A percentile compares a stretch with the other conserved stretches of the same genome.
phyloP scores from a whole-genome alignment of 164 flowering plant species.

The Sedum album region DNA sequence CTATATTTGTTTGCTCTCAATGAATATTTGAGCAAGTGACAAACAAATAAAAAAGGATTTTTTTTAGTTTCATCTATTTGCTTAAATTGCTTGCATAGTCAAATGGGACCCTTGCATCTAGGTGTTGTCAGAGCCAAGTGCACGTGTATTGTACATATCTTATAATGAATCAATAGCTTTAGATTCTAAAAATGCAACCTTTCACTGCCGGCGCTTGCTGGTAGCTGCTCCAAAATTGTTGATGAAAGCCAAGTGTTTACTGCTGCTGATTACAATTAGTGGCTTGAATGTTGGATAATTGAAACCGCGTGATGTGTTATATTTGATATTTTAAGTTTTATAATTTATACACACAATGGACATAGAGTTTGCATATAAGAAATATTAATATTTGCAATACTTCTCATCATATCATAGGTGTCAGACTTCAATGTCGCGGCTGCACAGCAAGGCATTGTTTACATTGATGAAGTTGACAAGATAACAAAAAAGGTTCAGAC shows the following conservation, averaged over 20 bases:
- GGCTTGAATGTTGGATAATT: not conserved
- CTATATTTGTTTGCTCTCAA: constrained; percentile 1
- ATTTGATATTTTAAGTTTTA: not conserved
- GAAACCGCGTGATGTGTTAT: not conserved
- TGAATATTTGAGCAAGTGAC: not conserved
- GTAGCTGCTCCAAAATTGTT: not conserved
- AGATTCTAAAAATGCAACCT: not conserved
- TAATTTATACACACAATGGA: not conserved
- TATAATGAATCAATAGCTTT: not conserved
- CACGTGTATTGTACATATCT: too few species aligned
- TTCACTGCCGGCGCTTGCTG: too few species aligned
- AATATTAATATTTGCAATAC: not conserved
- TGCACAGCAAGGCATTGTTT: constrained; percentile 96
- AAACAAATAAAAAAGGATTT: not conserved
- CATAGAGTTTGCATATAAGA: not conserved
- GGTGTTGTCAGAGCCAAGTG: not conserved
- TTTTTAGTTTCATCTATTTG: not conserved
- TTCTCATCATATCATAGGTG: constrained; percentile 33
- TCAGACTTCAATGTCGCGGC: constrained; percentile 90
- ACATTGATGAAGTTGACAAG: constrained; percentile 98
- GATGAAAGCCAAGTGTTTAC: not conserved
- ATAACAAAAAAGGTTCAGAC: constrained; percentile 70
- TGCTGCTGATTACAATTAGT: not conserved
- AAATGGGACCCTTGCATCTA: not conserved
- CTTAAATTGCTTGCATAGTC: not conserved